phyloP scores from a whole-genome alignment of 169 alveolate species.

The Fabrea salina region DNA sequence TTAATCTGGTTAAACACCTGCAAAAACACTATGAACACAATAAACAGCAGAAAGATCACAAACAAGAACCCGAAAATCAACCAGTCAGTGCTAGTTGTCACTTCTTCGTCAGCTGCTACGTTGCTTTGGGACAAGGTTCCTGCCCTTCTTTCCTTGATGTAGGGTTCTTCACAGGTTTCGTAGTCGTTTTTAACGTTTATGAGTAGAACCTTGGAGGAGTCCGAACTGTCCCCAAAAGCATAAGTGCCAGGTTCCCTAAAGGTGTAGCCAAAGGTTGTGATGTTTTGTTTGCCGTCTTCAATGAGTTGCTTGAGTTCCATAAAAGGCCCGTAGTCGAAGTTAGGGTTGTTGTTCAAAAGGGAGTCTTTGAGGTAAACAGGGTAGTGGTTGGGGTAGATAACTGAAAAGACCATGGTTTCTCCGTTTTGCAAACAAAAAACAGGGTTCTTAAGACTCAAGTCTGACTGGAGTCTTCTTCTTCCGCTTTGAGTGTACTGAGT shows the following conservation, averaged over 20 bases:
- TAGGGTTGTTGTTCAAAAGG: constrained; percentile 62
- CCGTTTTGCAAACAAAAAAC: constrained; percentile 57
- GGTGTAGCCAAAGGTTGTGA: constrained; percentile 45
- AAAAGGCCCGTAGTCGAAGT: constrained; percentile 70
- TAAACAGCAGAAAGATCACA: not conserved
- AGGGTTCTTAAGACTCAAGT: constrained; percentile 46
- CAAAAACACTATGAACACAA: not conserved
- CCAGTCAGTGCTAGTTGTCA: not conserved
- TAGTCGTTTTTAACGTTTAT: constrained; percentile 51
- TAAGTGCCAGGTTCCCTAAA: constrained; percentile 68
- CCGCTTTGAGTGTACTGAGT: not conserved
- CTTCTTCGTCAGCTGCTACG: not conserved
- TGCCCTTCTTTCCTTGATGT: not conserved
- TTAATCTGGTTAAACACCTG: not conserved
- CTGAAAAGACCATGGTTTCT: constrained; percentile 55
- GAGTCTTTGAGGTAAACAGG: constrained; percentile 69
- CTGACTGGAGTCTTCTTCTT: not conserved
- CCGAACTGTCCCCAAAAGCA: constrained; percentile 52
- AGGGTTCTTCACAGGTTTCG: constrained; percentile 48
- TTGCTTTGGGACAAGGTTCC: not conserved
- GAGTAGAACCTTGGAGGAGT: constrained; percentile 38
- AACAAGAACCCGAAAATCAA: not conserved
- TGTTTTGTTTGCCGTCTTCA: constrained; percentile 35
- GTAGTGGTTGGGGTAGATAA: constrained; percentile 41
- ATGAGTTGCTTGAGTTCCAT: constrained; percentile 37